phyloP scores from a whole-genome alignment of 208 protist species.

The Tritrichomonas musculus region DNA sequence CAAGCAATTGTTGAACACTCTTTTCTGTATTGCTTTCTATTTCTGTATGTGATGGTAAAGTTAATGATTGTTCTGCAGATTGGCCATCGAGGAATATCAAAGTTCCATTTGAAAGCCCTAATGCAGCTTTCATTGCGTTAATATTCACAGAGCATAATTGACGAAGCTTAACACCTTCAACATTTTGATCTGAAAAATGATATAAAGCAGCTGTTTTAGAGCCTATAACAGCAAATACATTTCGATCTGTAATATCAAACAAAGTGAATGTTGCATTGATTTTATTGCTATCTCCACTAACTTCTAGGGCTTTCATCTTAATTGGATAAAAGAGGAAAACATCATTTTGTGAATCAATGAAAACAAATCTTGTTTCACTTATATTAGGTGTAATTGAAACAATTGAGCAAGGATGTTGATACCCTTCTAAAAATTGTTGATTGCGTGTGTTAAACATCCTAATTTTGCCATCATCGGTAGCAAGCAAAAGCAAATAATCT shows the following conservation, averaged over 20 bases:
- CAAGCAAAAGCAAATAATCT: background rate
- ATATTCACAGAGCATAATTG: background rate
- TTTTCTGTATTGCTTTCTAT: background rate
- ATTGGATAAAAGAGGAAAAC: conserved; percentile 23
- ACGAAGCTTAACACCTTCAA: background rate
- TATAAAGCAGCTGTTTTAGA: background rate
- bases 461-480: background rate
- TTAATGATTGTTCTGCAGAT: background rate
- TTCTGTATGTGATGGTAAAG: background rate
- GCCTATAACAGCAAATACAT: background rate
- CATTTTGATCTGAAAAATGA: conserved; percentile 17
- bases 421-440: background rate
- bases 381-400: background rate
- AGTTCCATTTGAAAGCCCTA: background rate
- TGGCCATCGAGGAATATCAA: background rate
- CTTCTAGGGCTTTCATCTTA: background rate
- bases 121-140: background rate
- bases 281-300: background rate
- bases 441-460: background rate
- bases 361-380: conserved; percentile 24
- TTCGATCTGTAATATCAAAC: background rate
- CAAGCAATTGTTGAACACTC: background rate
- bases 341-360: background rate
- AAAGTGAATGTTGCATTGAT: background rate
- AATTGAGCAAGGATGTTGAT: background rate